These are phyloP conservation scores for Phalaenopsis hybrid DNA, from an alignment of 116 monocot genomes.

Conservation along the genomic window DNA sequence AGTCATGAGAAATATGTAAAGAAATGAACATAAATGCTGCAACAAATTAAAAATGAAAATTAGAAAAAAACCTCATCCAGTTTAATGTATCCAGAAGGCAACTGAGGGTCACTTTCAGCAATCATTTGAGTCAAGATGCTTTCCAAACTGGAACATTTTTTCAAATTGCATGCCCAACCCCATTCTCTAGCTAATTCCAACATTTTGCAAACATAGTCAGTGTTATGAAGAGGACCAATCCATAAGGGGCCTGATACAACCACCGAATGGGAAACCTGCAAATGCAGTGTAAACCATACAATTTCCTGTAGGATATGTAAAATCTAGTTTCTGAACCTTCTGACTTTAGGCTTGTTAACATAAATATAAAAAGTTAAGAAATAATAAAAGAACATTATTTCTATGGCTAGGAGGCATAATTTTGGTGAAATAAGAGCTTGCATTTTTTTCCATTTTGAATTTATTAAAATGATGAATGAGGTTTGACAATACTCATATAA, in stretches of 20 bases:
- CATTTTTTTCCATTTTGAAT: not conserved
- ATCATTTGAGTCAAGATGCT: conserved; percentile 67
- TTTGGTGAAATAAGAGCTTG: not conserved
- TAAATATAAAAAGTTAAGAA: not conserved
- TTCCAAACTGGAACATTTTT: conserved; percentile 43
- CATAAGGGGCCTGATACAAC: conserved; percentile 84
- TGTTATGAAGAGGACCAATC: conserved; percentile 89
- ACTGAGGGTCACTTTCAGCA: conserved; percentile 63
- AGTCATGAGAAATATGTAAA: conserved; percentile 1
- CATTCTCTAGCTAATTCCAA: conserved; percentile 68
- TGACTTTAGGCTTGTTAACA: not conserved
- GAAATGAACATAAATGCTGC: not conserved
- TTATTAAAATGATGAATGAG: not conserved
- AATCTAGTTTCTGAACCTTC: not conserved
- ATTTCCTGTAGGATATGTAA: not conserved
- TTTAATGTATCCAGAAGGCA: conserved; percentile 85
- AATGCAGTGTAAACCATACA: not conserved
- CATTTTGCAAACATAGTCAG: conserved; percentile 58
- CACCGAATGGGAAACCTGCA: conserved; percentile 48
- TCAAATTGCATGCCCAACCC: conserved; percentile 57
- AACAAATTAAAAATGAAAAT: not conserved
- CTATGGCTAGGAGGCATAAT: not conserved
- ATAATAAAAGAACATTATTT: not conserved
- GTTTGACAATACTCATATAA: not conserved
- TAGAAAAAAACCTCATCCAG: conserved; percentile 65